A percentile compares a stretch with the other conserved stretches of the same genome.
Conservation (phyloP, 345 rosid genomes). For the Linum usitatissimum region DNA sequence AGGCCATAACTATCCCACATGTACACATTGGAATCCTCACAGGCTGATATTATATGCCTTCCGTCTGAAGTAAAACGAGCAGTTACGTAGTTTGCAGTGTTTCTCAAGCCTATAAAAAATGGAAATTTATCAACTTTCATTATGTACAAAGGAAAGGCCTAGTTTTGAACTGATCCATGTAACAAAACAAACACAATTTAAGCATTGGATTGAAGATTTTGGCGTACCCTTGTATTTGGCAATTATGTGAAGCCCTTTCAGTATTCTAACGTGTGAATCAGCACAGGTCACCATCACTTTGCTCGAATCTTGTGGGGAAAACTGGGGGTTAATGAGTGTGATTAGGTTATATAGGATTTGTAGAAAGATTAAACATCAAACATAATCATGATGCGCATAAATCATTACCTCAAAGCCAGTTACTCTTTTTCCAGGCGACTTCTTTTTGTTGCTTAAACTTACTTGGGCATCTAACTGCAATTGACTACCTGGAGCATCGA, state of each 20-base stretch:
- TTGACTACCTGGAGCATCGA: constrained; percentile 41
- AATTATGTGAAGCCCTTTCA: constrained; percentile 56
- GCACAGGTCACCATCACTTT: constrained; percentile 79
- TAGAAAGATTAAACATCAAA: constrained; percentile 4
- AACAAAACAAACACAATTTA: not conserved
- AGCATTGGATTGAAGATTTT: not conserved
- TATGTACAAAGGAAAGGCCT: not conserved
- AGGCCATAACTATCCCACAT: constrained; percentile 50
- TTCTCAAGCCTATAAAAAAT: constrained; percentile 34
- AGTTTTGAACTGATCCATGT: not conserved
- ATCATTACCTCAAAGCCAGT: constrained; percentile 62
- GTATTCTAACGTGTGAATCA: constrained; percentile 79
- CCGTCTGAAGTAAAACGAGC: constrained; percentile 70
- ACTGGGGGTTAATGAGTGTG: constrained; percentile 30
- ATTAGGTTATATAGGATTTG: not conserved
- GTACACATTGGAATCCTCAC: constrained; percentile 67
- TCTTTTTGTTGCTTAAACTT: constrained; percentile 59
- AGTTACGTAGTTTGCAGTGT: constrained; percentile 47
- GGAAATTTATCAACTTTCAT: constrained; percentile 5
- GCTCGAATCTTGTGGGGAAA: constrained; percentile 52
- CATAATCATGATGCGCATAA: constrained; percentile 1
- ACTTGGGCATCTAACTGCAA: constrained; percentile 68
- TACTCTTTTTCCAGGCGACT: constrained; percentile 56
- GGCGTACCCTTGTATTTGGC: constrained; percentile 62
- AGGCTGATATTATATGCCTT: constrained; percentile 71